Conservation (phyloP, 768 basidiomycete species). For the Boletus barrowsii region DNA sequence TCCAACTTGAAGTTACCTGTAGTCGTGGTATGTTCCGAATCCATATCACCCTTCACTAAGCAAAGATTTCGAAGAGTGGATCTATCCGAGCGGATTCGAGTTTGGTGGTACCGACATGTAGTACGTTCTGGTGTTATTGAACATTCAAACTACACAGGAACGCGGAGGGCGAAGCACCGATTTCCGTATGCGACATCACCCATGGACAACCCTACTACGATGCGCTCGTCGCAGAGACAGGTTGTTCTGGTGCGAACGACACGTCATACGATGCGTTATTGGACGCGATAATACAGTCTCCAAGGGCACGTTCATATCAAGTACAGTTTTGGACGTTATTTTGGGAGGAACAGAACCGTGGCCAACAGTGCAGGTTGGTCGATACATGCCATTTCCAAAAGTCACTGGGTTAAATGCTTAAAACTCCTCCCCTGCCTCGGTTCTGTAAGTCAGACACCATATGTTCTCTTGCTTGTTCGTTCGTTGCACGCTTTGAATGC, state of each 20-base stretch:
- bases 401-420: not conserved
- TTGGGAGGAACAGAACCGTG: too few relatives aligned
- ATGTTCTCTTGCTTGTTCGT: too few relatives aligned
- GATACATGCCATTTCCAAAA: not conserved
- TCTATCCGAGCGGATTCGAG: conserved; percentile 35
- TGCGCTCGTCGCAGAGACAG: conserved; percentile 24
- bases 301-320: conserved; percentile 32
- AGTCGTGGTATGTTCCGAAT: conserved; percentile 42
- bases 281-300: conserved; percentile 31
- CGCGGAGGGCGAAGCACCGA: conserved; percentile 30
- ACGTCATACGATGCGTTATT: conserved; percentile 28
- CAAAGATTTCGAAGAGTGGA: conserved; percentile 23
- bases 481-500: too few relatives aligned
- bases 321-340: not conserved
- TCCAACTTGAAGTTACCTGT: conserved; percentile 46
- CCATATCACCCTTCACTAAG: not conserved
- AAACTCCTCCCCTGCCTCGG: too few relatives aligned
- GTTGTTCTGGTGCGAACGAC: conserved; percentile 24
- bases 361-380: too few relatives aligned
- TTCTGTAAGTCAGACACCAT: too few relatives aligned
- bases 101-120: conserved; percentile 14
- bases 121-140: not conserved
- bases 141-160: too few relatives aligned
- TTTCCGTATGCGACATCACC: conserved; percentile 20
- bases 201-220: conserved; percentile 29